Conservation (phyloP, 352 stramenopile species). For the Lagenidium sp. region DNA sequence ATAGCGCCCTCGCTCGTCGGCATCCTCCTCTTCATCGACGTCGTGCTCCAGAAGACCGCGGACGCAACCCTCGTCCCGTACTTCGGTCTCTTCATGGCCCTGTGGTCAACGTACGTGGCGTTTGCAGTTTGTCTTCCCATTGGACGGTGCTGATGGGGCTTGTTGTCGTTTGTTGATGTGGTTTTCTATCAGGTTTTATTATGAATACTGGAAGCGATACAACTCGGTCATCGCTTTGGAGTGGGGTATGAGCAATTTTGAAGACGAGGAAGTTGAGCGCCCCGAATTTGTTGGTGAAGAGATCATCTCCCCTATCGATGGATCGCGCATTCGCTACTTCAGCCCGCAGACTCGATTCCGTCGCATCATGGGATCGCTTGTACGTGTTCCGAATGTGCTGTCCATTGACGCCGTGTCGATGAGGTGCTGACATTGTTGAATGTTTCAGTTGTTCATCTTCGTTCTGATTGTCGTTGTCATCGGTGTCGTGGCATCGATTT, state of each 20-base stretch:
- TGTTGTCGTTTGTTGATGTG: constrained; percentile 10
- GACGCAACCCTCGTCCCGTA: constrained; percentile 55
- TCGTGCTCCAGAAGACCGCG: constrained; percentile 41
- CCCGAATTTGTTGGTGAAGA: constrained; percentile 65
- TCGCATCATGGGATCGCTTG: constrained; percentile 59
- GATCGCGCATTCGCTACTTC: constrained; percentile 72
- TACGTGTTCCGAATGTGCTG: too few relatives aligned
- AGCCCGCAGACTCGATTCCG: constrained; percentile 48
- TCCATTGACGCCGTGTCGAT: too few relatives aligned
- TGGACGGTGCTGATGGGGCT: constrained; percentile 40
- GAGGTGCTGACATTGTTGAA: neutral
- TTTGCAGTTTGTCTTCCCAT: constrained; percentile 26
- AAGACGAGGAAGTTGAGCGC: constrained; percentile 59
- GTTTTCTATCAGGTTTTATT: constrained; percentile 71
- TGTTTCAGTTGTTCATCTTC: constrained; percentile 49
- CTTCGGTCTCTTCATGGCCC: constrained; percentile 77
- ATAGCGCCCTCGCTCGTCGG: constrained; percentile 88
- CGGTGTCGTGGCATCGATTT: constrained; percentile 57
- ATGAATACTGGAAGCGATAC: constrained; percentile 78
- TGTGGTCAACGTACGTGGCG: constrained; percentile 51
- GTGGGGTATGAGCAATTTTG: constrained; percentile 68
- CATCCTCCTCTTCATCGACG: constrained; percentile 80
- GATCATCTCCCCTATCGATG: constrained; percentile 66
- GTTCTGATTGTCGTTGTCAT: constrained; percentile 65
- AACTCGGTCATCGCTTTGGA: constrained; percentile 61